phyloP scores from a whole-genome alignment of 2,329 filamentous ascomycete species.

The Cordyceps fumosorosea region DNA sequence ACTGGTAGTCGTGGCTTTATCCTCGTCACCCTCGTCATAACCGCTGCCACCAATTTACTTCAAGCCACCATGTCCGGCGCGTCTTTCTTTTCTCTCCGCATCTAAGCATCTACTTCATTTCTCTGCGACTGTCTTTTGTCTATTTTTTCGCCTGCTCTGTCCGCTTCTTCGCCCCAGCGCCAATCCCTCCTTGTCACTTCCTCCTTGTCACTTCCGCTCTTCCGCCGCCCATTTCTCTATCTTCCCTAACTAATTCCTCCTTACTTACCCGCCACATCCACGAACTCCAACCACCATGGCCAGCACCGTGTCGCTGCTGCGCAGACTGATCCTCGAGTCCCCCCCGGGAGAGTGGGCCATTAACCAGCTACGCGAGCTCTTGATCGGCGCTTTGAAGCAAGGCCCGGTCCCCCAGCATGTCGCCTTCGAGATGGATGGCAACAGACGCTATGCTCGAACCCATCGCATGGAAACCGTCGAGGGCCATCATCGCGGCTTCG shows the following conservation, averaged over 20 bases:
- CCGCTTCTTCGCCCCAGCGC: neutral
- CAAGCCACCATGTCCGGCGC: neutral
- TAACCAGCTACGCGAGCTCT: slow-evolving; percentile 68
- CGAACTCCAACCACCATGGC: slow-evolving; percentile 35
- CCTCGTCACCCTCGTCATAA: slow-evolving; percentile 8
- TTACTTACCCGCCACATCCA: neutral
- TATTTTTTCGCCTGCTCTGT: slow-evolving; percentile 15
- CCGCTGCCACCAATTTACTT: neutral
- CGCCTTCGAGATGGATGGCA: slow-evolving; percentile 99
- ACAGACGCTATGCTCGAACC: slow-evolving; percentile 81
- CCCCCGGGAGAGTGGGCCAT: slow-evolving; percentile 90
- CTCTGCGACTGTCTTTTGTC: slow-evolving; percentile 1
- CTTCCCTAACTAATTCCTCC: slow-evolving; percentile 5
- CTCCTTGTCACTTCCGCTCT: neutral
- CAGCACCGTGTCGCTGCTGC: slow-evolving; percentile 43
- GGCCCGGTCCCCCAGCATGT: slow-evolving; percentile 91
- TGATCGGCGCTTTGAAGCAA: slow-evolving; percentile 84
- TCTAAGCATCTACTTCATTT: neutral
- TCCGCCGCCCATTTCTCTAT: neutral
- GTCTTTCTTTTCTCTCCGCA: slow-evolving; percentile 11
- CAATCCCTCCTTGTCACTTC: neutral
- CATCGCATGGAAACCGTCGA: slow-evolving; percentile 95
- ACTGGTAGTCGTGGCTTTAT: slow-evolving; percentile 19
- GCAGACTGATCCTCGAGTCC: slow-evolving; percentile 73
- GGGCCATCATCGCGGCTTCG: slow-evolving; percentile 91